Base-by-base conservation (phyloP, 345 rosid genomes). In the Aurinia saxatilis region DNA sequence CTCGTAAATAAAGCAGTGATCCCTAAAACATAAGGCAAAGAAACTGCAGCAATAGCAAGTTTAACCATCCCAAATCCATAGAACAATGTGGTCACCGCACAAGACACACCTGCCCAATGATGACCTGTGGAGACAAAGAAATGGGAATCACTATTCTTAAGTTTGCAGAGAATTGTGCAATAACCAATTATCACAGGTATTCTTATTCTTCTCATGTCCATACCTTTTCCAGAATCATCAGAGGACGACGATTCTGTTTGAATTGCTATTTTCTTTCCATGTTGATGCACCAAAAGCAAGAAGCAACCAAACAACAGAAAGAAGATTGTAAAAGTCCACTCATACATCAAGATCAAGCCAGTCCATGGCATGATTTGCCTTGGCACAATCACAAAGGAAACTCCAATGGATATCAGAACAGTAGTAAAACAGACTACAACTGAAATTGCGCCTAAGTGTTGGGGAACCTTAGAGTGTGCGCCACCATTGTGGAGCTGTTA, bases 341-440 rank as follows among this genome's bases (percentile, higher is more conserved):
- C 99, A 29, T 87, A 92, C 70, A 90, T 72, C 76, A 92, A 75
- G 23, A 90, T 63, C 80, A 92, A 67, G 56, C 97, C 99, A 60
- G 91, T 90, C 97, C 96, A 92, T 10, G 96, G 97, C 83, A 66
- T 87, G 75, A 87, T 88, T 81, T 90, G 99, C 25, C 76, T 86
- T 17, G 96, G 97, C 62, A 87, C 93, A 58, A 85, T 79, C 55
- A 61, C n/a, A 8, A 92, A 70, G 54, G 90, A 73, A 38, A 85
- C 17, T 27, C 82, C 95, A 60, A 87, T 40, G 66, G 98, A 77
- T 47, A 75, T 69, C 39, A 79, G 18, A 55, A 66, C 79, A 60
- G 81, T 68, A 34, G 73, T 37, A 49, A 89, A 82, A 70, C 90
- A 87, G 35, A 72, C 71, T 30, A 69, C 34, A 34, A 93, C 68